Evolutionary conservation across 2,329 filamentous ascomycete species (phyloP).

Genomic region (Hymenoscyphus repandus): DNA sequence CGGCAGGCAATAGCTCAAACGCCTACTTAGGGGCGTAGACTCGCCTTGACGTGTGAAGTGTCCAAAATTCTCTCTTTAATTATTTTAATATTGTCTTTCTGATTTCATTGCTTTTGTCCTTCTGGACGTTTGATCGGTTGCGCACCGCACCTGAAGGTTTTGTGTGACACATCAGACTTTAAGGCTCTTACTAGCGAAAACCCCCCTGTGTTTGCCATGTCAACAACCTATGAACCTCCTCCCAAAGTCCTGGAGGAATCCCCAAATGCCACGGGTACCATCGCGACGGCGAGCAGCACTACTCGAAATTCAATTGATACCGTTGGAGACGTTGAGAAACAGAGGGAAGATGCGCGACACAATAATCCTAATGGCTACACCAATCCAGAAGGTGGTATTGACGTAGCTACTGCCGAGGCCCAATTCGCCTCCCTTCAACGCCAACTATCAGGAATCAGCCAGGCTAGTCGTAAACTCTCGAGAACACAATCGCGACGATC

Average conservation of each 20-base stretch:
- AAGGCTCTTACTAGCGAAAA: not conserved
- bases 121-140: not conserved
- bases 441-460: constrained; percentile 53
- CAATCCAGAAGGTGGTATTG: constrained; percentile 41
- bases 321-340: constrained; percentile 39
- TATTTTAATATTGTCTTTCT: not conserved
- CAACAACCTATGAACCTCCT: not conserved
- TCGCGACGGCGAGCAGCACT: constrained; percentile 8
- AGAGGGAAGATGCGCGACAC: constrained; percentile 26
- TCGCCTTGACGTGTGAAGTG: too few species aligned
- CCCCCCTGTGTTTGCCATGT: not conserved
- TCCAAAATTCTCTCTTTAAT: not conserved
- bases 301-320: constrained; percentile 16
- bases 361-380: constrained; percentile 44
- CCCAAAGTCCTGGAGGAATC: constrained; percentile 5
- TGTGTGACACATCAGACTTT: too few species aligned
- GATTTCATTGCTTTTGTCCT: not conserved
- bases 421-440: constrained; percentile 66
- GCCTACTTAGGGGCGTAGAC: too few species aligned
- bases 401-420: constrained; percentile 59
- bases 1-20: too few species aligned
- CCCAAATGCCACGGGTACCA: not conserved
- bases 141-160: not conserved
- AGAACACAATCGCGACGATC: constrained; percentile 37
- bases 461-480: constrained; percentile 46